Base-by-base conservation (phyloP, 495 filamentous ascomycete species). In the Tuber microsphaerosporum region DNA sequence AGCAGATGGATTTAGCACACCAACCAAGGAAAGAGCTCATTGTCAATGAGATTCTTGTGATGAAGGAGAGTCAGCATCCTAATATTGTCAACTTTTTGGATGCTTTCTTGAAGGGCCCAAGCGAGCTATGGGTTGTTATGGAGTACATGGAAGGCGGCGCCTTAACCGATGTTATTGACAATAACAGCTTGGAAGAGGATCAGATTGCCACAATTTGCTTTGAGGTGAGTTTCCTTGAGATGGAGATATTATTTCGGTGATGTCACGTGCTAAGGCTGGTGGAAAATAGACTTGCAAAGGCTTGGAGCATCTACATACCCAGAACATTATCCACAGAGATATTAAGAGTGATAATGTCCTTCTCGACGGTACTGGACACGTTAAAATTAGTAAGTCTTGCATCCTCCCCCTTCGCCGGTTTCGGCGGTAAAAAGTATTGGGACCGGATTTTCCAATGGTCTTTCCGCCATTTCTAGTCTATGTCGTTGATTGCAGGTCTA, bases 71-170 rank as follows among this genome's bases (percentile, higher is more conserved):
- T 86, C 92, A 94, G 82, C 77, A 79, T 56, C 89, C 92, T 37
- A 99, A 99, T 84, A 98, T 99, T 85, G 95, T 99, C 86, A 99
- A 99, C 85, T 99, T 97, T 86, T 86, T 99, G 42, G 95, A 99
- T 82, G 94, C 95, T 0, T 99, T 97, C 87, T 86, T 99, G 81
- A 92, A 94, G 79, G 95, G 97, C 80, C 92, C 93, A 81, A 93
- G 91, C 83, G 96, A 99, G 83, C 88, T 99, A 42, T 99, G 95
- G 95, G 94, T 99, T 34, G 95, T 99, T 45, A 97, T 99, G 96
- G 95, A 99, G 84, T 99, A 95, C 81, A 98, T 99, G 96, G 95
- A 98, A 84, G 95, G 95, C 76, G 95, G 95, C 83, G 93, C 95
- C 70, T 85, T 99, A 82, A 99, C 96, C 0, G 96, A 99, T 87